Evolutionary conservation across 169 alveolate genomes (phyloP).

Genomic region (Sarcocystis neurona): DNA sequence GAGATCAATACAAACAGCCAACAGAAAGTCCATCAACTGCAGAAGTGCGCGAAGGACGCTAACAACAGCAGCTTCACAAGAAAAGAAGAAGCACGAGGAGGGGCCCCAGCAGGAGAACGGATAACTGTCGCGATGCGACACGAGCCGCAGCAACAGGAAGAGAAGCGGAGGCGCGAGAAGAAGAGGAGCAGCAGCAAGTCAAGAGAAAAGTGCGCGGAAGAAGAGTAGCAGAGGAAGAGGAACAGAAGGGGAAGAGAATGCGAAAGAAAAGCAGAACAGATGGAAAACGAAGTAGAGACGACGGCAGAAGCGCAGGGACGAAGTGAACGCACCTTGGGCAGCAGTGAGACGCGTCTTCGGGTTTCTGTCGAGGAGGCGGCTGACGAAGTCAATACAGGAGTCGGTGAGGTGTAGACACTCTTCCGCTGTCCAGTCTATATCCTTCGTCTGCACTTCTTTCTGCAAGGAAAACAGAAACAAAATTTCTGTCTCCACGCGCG

Average conservation of each 20-base stretch:
- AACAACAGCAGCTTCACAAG: no score
- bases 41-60: no score
- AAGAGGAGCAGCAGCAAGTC: not conserved
- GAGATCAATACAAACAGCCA: no score
- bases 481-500: not conserved
- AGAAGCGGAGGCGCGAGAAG: no score
- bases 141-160: no score
- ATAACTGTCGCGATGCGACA: no score
- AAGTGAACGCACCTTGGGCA: conserved; percentile 46
- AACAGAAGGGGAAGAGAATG: not conserved
- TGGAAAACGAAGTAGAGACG: not conserved
- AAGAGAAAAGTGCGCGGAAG: not conserved
- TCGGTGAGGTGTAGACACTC: conserved; percentile 59
- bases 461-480: not conserved
- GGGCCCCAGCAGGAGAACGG: no score
- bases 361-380: conserved; percentile 60
- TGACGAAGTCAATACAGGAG: conserved; percentile 57
- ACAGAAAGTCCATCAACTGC: no score
- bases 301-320: not conserved
- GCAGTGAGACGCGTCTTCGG: conserved; percentile 62
- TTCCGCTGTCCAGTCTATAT: conserved; percentile 62
- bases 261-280: not conserved
- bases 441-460: conserved; percentile 63
- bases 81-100: no score
- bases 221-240: not conserved